Conservation (phyloP, 2,329 filamentous ascomycete species). For the Cordyceps tenuipes region DNA sequence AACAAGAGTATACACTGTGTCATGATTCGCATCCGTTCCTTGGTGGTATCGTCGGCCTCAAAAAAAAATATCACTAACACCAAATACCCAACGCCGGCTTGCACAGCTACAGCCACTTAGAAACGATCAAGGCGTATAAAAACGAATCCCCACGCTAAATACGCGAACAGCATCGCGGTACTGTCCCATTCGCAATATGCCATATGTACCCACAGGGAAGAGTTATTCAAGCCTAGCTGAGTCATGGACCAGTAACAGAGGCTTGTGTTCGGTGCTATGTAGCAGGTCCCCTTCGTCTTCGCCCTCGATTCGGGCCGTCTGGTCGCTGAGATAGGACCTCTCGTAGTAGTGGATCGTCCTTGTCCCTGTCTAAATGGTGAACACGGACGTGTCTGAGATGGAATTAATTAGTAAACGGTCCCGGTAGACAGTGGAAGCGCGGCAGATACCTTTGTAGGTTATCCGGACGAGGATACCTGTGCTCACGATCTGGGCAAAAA, state of each 20-base stretch:
- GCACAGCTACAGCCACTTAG: background rate
- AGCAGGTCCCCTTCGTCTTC: constrained; percentile 56
- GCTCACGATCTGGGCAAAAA: constrained; percentile 88
- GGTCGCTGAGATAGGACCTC: constrained; percentile 80
- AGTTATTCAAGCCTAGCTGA: background rate
- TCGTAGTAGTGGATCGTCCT: constrained; percentile 72
- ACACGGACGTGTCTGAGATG: constrained; percentile 73
- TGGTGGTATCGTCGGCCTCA: background rate
- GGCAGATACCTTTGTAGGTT: constrained; percentile 76
- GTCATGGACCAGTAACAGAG: background rate
- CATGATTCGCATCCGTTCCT: background rate
- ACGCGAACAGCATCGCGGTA: background rate
- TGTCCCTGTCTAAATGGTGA: constrained; percentile 83
- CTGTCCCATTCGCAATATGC: no score
- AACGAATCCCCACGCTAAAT: background rate
- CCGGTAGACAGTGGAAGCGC: background rate
- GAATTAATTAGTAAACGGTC: background rate
- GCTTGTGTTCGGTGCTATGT: constrained; percentile 13
- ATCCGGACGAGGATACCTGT: constrained; percentile 90
- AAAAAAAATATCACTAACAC: background rate
- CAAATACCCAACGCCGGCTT: background rate
- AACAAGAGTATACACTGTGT: background rate
- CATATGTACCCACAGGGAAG: background rate
- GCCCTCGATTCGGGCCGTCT: constrained; percentile 73
- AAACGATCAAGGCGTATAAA: background rate